Evolutionary conservation across 1,284 basidiomycete genomes (phyloP).

Genomic region (Abortiporus biennis): DNA sequence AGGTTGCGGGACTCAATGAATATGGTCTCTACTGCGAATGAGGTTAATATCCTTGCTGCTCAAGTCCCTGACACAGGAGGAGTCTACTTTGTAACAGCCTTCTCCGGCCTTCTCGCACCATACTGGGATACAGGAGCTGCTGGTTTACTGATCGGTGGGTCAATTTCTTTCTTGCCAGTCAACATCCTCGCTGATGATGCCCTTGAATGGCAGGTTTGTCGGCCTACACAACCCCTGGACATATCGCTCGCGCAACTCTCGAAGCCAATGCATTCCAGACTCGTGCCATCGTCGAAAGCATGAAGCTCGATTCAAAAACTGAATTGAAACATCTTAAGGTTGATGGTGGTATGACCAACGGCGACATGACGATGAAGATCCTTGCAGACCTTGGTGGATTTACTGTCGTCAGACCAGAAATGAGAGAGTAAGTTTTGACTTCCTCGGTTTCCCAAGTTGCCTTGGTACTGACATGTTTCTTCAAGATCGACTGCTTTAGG

Average conservation of each 20-base stretch:
- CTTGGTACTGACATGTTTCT: neutral
- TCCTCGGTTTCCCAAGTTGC: slow-evolving; percentile 4
- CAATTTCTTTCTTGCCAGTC: slow-evolving; percentile 1
- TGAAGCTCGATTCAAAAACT: slow-evolving; percentile 77
- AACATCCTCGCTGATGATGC: neutral
- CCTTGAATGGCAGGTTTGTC: slow-evolving; percentile 56
- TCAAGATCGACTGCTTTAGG: slow-evolving; percentile 88
- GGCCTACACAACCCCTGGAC: slow-evolving; percentile 88
- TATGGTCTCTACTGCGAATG: slow-evolving; percentile 74
- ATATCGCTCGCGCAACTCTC: slow-evolving; percentile 90
- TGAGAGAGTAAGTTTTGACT: slow-evolving; percentile 80
- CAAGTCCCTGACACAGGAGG: slow-evolving; percentile 82
- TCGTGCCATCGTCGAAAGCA: slow-evolving; percentile 90
- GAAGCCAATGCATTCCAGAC: slow-evolving; percentile 92
- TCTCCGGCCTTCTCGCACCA: slow-evolving; percentile 87
- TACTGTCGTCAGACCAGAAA: slow-evolving; percentile 86
- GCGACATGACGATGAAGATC: slow-evolving; percentile 86
- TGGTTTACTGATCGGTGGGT: slow-evolving; percentile 73
- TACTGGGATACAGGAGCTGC: slow-evolving; percentile 90
- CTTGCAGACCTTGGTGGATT: slow-evolving; percentile 94
- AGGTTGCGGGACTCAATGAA: slow-evolving; percentile 87
- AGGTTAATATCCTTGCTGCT: slow-evolving; percentile 84
- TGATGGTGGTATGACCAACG: slow-evolving; percentile 93
- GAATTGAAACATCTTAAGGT: slow-evolving; percentile 84
- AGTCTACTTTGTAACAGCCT: slow-evolving; percentile 97